These are phyloP conservation scores for Fusarium sp. DNA, from an alignment of 2,329 filamentous ascomycete species.

Conservation along the genomic window DNA sequence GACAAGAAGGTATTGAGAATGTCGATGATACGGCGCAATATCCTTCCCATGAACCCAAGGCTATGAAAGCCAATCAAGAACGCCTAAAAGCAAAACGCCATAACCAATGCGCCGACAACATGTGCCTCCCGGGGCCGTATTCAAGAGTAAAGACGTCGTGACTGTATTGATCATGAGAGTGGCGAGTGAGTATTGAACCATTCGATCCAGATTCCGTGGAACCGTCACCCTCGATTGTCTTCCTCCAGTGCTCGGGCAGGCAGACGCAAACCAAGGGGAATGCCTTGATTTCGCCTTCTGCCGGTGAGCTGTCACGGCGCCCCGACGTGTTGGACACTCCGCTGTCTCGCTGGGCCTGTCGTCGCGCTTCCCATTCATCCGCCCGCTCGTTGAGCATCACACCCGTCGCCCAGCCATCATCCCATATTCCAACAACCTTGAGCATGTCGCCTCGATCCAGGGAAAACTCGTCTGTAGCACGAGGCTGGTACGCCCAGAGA, in stretches of 20 bases:
- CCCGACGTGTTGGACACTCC: slow-evolving; percentile 87
- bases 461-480: slow-evolving; percentile 91
- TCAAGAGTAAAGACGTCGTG: slow-evolving; percentile 43
- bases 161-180: slow-evolving; percentile 43
- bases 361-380: slow-evolving; percentile 87
- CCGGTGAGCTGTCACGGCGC: slow-evolving; percentile 71
- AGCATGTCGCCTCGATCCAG: slow-evolving; percentile 97
- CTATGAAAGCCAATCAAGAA: slow-evolving; percentile 33
- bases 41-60: slow-evolving; percentile 11
- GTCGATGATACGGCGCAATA: slow-evolving; percentile 17
- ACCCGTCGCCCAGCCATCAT: slow-evolving; percentile 98
- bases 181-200: slow-evolving; percentile 40
- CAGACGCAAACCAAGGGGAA: slow-evolving; percentile 98
- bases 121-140: slow-evolving; percentile 41
- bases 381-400: slow-evolving; percentile 84
- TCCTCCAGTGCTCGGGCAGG: slow-evolving; percentile 94
- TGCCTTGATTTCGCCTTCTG: slow-evolving; percentile 88
- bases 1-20: slow-evolving; percentile 9
- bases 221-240: slow-evolving; percentile 92
- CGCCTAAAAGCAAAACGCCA: slow-evolving; percentile 51
- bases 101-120: slow-evolving; percentile 50
- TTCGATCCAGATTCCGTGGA: slow-evolving; percentile 73
- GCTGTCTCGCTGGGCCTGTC: slow-evolving; percentile 87
- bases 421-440: slow-evolving; percentile 98
- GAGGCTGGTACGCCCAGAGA: slow-evolving; percentile 96